A percentile compares a stretch with the other conserved stretches of the same genome.
These are phyloP conservation scores for Rhynchosporium secalis DNA, from an alignment of 2,329 filamentous ascomycete species.

Conservation along the genomic window DNA sequence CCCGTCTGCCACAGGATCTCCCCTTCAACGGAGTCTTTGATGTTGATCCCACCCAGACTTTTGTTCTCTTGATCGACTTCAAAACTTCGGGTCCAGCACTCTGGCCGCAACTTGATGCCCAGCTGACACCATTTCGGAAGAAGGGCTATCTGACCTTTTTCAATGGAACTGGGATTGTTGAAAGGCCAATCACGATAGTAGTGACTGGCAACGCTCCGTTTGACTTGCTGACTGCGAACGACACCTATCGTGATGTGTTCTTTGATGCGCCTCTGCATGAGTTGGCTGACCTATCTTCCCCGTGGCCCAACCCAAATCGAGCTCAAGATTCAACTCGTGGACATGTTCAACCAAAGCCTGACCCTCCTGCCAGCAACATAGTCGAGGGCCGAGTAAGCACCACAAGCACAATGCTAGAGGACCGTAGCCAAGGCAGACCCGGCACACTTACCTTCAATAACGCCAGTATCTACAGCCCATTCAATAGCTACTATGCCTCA, in stretches of 20 bases:
- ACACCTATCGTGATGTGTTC: slow-evolving; percentile 60
- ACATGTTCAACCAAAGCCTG: background rate
- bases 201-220: slow-evolving; percentile 66
- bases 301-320: slow-evolving; percentile 2
- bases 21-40: slow-evolving; percentile 54
- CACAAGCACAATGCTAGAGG: slow-evolving; percentile 8
- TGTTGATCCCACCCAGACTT: slow-evolving; percentile 50
- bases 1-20: too few species aligned
- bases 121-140: slow-evolving; percentile 59
- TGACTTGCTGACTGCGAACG: slow-evolving; percentile 52
- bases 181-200: slow-evolving; percentile 65
- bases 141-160: slow-evolving; percentile 56
- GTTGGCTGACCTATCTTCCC: slow-evolving; percentile 35
- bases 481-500: slow-evolving; percentile 66
- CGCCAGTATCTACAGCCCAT: slow-evolving; percentile 40
- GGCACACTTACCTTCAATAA: slow-evolving; percentile 48
- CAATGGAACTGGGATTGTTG: slow-evolving; percentile 52
- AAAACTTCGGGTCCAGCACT: slow-evolving; percentile 58
- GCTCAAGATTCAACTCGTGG: slow-evolving; percentile 5
- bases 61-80: slow-evolving; percentile 68
- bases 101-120: slow-evolving; percentile 52
- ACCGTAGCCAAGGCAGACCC: slow-evolving; percentile 46
- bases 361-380: background rate
- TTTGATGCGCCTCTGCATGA: slow-evolving; percentile 63
- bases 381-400: background rate